Evolutionary conservation across 1,284 basidiomycete species (phyloP).

Genomic region (Phaffia rhodozyma): DNA sequence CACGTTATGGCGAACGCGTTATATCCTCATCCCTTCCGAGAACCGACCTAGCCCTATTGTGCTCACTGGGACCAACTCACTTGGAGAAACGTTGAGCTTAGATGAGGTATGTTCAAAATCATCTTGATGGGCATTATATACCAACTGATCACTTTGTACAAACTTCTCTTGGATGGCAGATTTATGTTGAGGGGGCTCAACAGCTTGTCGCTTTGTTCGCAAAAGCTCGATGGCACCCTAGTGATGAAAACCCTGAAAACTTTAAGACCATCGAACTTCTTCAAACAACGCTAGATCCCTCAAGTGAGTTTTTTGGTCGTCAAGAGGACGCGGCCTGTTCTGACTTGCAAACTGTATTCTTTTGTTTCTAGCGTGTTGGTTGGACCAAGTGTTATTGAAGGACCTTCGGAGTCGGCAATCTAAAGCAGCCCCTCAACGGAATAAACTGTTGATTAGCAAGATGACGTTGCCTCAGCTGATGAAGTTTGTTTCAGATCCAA

Average conservation of each 20-base stretch:
- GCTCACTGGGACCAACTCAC: not conserved
- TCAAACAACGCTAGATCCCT: slow-evolving; percentile 13
- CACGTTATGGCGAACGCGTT: slow-evolving; percentile 12
- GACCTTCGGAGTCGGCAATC: not conserved
- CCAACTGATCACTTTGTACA: not conserved
- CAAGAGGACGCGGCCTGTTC: not conserved
- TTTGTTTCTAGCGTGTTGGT: not conserved
- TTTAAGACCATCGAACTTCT: slow-evolving; percentile 9
- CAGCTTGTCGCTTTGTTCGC: slow-evolving; percentile 9
- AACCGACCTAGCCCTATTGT: not conserved
- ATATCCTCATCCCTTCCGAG: slow-evolving; percentile 17
- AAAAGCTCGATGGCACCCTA: slow-evolving; percentile 11
- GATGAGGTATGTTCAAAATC: slow-evolving; percentile 9
- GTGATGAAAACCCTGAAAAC: slow-evolving; percentile 2
- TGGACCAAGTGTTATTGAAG: slow-evolving; percentile 6
- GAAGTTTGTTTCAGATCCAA: not conserved
- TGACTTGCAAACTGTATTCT: not conserved
- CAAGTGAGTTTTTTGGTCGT: not conserved
- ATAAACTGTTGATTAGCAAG: slow-evolving; percentile 8
- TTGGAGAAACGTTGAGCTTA: not conserved
- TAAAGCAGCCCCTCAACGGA: not conserved
- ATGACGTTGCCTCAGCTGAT: not conserved
- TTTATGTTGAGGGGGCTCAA: slow-evolving; percentile 8
- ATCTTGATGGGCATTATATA: not conserved
- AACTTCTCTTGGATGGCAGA: not conserved